phyloP scores from a whole-genome alignment of 805 yeast species.

The Kluyveromyces nonfermentans region DNA sequence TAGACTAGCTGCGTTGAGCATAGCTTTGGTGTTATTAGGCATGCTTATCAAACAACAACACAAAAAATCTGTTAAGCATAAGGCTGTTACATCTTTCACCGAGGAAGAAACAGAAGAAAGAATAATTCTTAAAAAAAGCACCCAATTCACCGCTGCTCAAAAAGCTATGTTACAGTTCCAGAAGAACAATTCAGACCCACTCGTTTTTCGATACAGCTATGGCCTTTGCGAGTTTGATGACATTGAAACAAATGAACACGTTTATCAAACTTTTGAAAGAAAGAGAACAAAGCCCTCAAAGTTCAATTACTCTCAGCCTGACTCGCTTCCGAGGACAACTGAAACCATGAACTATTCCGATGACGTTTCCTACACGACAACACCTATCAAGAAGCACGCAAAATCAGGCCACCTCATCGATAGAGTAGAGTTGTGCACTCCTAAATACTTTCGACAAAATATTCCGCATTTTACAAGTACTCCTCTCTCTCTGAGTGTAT shows the following conservation, averaged over 20 bases:
- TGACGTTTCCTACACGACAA: not conserved
- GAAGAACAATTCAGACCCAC: slow-evolving; percentile 12
- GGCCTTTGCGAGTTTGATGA: not conserved
- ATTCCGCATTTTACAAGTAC: not conserved
- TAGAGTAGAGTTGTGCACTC: not conserved
- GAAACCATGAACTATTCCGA: not conserved
- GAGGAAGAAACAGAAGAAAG: not conserved
- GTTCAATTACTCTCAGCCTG: not conserved
- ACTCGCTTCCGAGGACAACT: not conserved
- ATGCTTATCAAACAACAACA: not conserved
- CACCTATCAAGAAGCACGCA: not conserved
- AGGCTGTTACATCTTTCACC: not conserved
- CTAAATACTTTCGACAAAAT: not conserved
- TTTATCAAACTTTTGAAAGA: not conserved
- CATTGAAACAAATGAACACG: not conserved
- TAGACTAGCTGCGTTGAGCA: not conserved
- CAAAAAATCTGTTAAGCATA: not conserved
- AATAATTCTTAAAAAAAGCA: not conserved
- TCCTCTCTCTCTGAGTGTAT: slow-evolving; percentile 4
- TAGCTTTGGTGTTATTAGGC: not conserved
- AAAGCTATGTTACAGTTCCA: slow-evolving; percentile 20
- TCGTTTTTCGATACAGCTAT: slow-evolving; percentile 5
- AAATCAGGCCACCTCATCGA: not conserved
- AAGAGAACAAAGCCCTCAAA: too few relatives aligned
- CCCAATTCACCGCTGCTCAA: slow-evolving; percentile 10